Evolutionary conservation across 345 rosid species (phyloP).

Genomic region (Mercurialis annua): DNA sequence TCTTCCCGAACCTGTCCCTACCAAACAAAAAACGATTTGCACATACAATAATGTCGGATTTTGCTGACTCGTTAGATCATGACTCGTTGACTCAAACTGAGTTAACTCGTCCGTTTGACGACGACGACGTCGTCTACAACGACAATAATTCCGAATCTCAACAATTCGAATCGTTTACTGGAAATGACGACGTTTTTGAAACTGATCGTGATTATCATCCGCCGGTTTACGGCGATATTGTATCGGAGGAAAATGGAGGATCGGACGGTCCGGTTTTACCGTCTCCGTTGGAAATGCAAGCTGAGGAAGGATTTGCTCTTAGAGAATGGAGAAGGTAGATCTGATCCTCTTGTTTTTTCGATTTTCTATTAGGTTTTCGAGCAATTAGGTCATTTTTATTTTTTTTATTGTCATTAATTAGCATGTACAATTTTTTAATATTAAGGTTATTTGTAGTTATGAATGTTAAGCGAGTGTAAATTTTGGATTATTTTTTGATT

Average conservation of each 20-base stretch:
- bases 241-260: constrained; percentile 34
- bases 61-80: constrained; percentile 40
- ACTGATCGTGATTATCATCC: constrained; percentile 19
- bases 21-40: not conserved
- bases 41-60: constrained; percentile 35
- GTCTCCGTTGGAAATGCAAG: constrained; percentile 50
- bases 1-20: no score
- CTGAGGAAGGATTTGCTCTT: constrained; percentile 59
- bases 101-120: constrained; percentile 32
- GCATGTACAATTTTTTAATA: no score
- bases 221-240: constrained; percentile 30
- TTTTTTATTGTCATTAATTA: no score
- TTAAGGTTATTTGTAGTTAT: no score
- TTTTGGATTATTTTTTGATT: not conserved
- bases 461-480: not conserved
- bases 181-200: constrained; percentile 32
- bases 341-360: not conserved
- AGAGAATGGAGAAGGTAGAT: constrained; percentile 87
- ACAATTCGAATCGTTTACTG: constrained; percentile 19
- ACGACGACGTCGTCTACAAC: constrained; percentile 22
- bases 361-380: constrained; percentile 6
- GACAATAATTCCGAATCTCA: constrained; percentile 33
- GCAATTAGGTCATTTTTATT: not conserved
- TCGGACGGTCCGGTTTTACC: constrained; percentile 58
- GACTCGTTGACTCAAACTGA: constrained; percentile 32